Conservation (phyloP, 2,329 filamentous ascomycete genomes). For the Stemphylium vesicarium region DNA sequence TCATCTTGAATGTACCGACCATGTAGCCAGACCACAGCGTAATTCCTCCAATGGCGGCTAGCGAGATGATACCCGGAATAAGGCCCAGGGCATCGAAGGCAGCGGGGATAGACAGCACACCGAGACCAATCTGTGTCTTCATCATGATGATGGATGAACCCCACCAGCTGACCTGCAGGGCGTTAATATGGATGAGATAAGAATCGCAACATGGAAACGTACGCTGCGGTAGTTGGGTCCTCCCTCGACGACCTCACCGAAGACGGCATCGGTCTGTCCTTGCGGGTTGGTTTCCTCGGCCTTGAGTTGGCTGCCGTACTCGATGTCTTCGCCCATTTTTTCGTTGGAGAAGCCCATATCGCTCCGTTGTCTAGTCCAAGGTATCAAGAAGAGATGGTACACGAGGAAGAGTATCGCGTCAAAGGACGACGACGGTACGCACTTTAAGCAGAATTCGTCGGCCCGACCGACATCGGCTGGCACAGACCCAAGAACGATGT, state of each 20-base stretch:
- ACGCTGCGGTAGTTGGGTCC: conserved; percentile 64
- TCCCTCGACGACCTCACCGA: conserved; percentile 54
- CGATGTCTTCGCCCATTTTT: conserved; percentile 6
- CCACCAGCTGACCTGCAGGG: conserved; percentile 33
- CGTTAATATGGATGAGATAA: conserved; percentile 3
- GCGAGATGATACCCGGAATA: conserved; percentile 56
- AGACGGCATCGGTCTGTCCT: conserved; percentile 48
- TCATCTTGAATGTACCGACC: conserved; percentile 60
- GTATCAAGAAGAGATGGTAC: conserved; percentile 3
- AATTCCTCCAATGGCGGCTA: conserved; percentile 51
- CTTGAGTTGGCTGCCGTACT: conserved; percentile 11
- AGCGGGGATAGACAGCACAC: conserved; percentile 58
- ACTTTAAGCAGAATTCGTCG: conserved; percentile 13
- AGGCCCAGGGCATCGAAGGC: conserved; percentile 56
- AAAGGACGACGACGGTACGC: conserved; percentile 5
- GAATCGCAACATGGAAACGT: conserved; percentile 9
- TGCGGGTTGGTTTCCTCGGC: conserved; percentile 10
- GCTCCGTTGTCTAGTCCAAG: conserved; percentile 1
- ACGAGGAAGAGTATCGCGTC: neutral
- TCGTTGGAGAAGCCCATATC: conserved; percentile 6
- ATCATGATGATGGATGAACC: conserved; percentile 38
- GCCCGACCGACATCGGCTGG: conserved; percentile 14
- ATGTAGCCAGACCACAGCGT: conserved; percentile 59
- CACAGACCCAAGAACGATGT: conserved; percentile 7
- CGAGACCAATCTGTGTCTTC: conserved; percentile 44